Evolutionary conservation across 2,329 filamentous ascomycete species (phyloP).

Genomic region (Didymella pomorum): DNA sequence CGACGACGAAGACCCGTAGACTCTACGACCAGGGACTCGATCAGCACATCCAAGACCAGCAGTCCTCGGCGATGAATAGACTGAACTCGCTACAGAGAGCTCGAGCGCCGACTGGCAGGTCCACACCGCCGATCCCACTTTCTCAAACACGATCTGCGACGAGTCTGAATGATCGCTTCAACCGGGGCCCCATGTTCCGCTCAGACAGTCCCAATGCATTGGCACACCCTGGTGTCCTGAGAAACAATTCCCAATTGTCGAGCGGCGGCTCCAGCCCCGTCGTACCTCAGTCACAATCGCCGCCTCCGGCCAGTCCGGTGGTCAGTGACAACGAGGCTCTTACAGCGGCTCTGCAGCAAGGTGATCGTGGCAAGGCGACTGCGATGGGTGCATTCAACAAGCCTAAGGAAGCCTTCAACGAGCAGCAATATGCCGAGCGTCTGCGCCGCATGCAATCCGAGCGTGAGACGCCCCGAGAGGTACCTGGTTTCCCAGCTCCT

Average conservation of each 20-base stretch:
- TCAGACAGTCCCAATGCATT: conserved; percentile 58
- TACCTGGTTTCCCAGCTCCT: conserved; percentile 19
- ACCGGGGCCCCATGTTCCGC: conserved; percentile 51
- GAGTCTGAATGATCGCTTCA: conserved; percentile 58
- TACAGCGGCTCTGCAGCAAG: conserved; percentile 70
- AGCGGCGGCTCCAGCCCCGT: conserved; percentile 53
- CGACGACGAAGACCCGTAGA: conserved; percentile 73
- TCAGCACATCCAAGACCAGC: conserved; percentile 81
- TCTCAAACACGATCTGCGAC: conserved; percentile 55
- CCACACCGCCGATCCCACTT: conserved; percentile 58
- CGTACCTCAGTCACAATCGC: conserved; percentile 53
- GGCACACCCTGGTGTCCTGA: conserved; percentile 47
- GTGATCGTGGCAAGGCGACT: conserved; percentile 83
- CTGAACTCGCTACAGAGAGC: conserved; percentile 80
- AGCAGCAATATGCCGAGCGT: conserved; percentile 82
- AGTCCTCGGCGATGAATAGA: conserved; percentile 76
- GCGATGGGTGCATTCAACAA: conserved; percentile 76
- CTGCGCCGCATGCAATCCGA: conserved; percentile 82
- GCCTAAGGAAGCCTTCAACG: conserved; percentile 78
- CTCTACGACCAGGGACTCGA: conserved; percentile 85
- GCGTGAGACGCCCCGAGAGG: conserved; percentile 66
- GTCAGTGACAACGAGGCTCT: conserved; percentile 76
- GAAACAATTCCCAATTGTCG: conserved; percentile 39
- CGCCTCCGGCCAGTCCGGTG: conserved; percentile 70
- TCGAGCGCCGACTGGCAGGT: conserved; percentile 55